These are phyloP conservation scores for Vaccinium darrowii DNA, from an alignment of 148 eudicot species.

Conservation along the genomic window DNA sequence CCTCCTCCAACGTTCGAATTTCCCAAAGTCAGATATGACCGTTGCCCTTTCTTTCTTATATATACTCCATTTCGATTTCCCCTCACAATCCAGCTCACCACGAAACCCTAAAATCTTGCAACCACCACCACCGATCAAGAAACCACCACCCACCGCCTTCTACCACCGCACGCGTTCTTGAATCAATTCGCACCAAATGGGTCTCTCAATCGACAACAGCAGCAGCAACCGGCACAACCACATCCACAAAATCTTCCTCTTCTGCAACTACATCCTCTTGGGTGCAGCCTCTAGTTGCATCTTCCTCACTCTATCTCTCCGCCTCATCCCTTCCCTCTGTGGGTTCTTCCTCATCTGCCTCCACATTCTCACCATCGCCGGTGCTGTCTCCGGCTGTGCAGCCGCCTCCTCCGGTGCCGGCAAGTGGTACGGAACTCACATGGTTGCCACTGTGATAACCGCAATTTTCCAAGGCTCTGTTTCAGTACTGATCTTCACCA, in stretches of 20 bases:
- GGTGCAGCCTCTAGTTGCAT: slow-evolving; percentile 63
- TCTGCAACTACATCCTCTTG: slow-evolving; percentile 52
- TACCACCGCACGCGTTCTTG: not conserved
- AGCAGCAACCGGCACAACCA: slow-evolving; percentile 25
- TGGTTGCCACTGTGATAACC: slow-evolving; percentile 53
- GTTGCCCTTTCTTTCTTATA: not conserved
- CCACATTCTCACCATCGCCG: slow-evolving; percentile 54
- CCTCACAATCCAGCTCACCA: not conserved
- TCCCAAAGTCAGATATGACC: not conserved
- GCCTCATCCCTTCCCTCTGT: slow-evolving; percentile 51
- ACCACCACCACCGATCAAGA: not conserved
- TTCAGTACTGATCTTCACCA: slow-evolving; percentile 47
- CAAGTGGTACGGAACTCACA: slow-evolving; percentile 56
- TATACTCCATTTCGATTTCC: not conserved
- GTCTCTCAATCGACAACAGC: not conserved
- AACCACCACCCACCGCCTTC: not conserved
- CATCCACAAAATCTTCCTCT: slow-evolving; percentile 45
- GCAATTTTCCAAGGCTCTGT: slow-evolving; percentile 68
- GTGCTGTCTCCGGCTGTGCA: slow-evolving; percentile 51
- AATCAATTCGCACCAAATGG: not conserved
- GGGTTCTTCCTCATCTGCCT: slow-evolving; percentile 61
- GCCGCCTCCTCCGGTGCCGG: slow-evolving; percentile 35
- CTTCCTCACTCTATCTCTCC: slow-evolving; percentile 64
- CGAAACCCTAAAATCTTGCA: not conserved
- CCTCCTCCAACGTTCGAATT: slow-evolving; percentile 1